Evolutionary conservation across 2,329 filamentous ascomycete genomes (phyloP).

Genomic region (Hawksworthiomyces lignivorus): DNA sequence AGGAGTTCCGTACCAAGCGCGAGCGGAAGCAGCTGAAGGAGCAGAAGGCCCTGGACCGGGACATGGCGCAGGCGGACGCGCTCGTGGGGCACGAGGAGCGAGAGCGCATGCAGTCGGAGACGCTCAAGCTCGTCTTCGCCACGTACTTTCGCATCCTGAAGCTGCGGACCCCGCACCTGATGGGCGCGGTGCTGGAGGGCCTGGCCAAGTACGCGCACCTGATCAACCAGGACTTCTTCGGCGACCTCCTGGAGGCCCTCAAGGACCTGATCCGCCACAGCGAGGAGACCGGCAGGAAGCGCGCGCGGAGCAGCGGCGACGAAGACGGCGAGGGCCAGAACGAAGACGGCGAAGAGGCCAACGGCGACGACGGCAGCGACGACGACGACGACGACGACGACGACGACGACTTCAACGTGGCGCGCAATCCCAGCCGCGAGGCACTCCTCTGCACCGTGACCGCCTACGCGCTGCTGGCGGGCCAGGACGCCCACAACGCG

Average conservation of each 20-base stretch:
- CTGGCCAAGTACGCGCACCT: slow-evolving; percentile 89
- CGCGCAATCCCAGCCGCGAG: slow-evolving; percentile 74
- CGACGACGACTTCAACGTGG: slow-evolving; percentile 38
- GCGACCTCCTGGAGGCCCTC: slow-evolving; percentile 85
- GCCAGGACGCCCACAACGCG: slow-evolving; percentile 84
- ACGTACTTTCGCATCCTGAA: slow-evolving; percentile 94
- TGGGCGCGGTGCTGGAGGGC: slow-evolving; percentile 95
- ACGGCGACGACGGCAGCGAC: slow-evolving; percentile 36
- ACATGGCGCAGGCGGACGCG: slow-evolving; percentile 88
- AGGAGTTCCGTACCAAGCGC: slow-evolving; percentile 82
- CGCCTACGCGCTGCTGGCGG: slow-evolving; percentile 89
- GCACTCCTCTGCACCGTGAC: slow-evolving; percentile 91
- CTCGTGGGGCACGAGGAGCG: slow-evolving; percentile 85
- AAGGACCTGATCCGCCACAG: slow-evolving; percentile 84
- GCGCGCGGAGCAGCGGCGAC: slow-evolving; percentile 34
- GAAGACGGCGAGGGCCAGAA: slow-evolving; percentile 42
- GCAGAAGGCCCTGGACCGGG: slow-evolving; percentile 80
- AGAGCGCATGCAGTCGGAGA: slow-evolving; percentile 91
- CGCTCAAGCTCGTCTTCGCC: slow-evolving; percentile 89
- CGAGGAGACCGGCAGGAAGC: slow-evolving; percentile 49
- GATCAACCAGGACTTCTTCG: slow-evolving; percentile 99
- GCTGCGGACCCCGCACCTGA: slow-evolving; percentile 68
- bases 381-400: slow-evolving; percentile 37
- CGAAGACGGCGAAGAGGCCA: slow-evolving; percentile 40
- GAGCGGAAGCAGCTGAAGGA: slow-evolving; percentile 77